Percentiles rank a stretch among this genome's conserved stretches.
Evolutionary conservation across 495 filamentous ascomycete species (phyloP).

Genomic region (Pseudomonodictys pantanalensis): DNA sequence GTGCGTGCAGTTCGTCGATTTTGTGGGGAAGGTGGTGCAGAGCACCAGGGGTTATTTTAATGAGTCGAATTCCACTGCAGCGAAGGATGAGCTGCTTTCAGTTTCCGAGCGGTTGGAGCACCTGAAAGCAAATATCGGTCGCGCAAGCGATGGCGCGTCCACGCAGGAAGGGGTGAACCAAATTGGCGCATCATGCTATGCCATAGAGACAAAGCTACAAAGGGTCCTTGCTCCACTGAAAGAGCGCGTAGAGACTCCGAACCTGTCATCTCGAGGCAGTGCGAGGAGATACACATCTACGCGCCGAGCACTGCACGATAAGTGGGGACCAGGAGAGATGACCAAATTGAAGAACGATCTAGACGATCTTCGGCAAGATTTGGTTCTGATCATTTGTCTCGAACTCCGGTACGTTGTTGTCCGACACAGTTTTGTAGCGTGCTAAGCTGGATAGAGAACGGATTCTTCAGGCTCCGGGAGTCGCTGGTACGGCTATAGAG

Average conservation of each 20-base stretch:
- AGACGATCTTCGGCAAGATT: not conserved
- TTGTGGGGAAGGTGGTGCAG: not conserved
- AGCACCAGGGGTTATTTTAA: not conserved
- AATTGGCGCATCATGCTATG: no score
- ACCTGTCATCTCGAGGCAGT: not conserved
- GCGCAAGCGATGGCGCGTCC: not conserved
- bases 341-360: not conserved
- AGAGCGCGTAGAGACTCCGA: not conserved
- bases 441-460: not conserved
- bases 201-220: no score
- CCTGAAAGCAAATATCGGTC: not conserved
- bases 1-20: conserved; percentile 8
- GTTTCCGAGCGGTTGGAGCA: not conserved
- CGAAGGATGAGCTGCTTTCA: conserved; percentile 1
- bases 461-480: not conserved
- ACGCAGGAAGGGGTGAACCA: not conserved
- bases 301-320: not conserved
- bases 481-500: not conserved
- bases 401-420: not conserved
- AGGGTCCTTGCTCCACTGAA: no score
- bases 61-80: conserved; percentile 1
- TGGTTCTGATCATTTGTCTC: not conserved
- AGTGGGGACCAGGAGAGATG: not conserved
- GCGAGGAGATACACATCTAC: conserved; percentile 1
- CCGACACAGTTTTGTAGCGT: not conserved